Evolutionary conservation across 192 early-diverging fungal species (phyloP), one percentile per base, ranked within the genome.

Genomic region (Glomus cerebriforme): DNA sequence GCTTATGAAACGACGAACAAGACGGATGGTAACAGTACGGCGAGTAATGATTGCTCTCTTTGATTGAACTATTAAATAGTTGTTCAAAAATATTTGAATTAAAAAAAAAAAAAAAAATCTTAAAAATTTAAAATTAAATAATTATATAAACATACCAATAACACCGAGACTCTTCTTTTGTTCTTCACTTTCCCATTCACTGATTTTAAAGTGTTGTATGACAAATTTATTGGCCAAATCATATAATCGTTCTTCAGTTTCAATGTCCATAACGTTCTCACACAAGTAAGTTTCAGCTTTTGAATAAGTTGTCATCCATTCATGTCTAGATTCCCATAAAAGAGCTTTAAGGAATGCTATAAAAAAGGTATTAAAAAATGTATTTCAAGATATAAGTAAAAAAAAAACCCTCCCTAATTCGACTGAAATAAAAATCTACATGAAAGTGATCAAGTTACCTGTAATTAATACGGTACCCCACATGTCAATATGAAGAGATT

Each of bases 291-390:
- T n/a, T 66, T 78, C 76, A 32, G 32, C 34, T 17, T 66, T 78
- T 22, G 2, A 7, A 35, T 67, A 31, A 26, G 37, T 39, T 45
- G 37, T 34, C 2, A 49, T 47, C 76, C 76, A 78, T 47, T 78
- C 76, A 22, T 19, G 19, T 5, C 37, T 9, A 47, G 67, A 26
- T 45, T 26, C 47, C 76, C 76, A 78, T 22, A 78, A 49, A 34
- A 78, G 43, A 31, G 32, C 47, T 78, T 67, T 78, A 13, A 78
- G 31, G 43, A 78, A 67, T 15, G 76, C 65, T 43, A 35, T 77
- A 27, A 67, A 15, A 47, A 43, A 39, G 37, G 37, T 0, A 39
- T 39, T 9, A 77, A 63, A 15, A 65, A 49, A 54, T 22, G 13
- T 5, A 54, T 15, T 54, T 54, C 5, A 54, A 54, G 1, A 54